Conservation (phyloP, 1,139 yeast genomes). For the Candida mesenterica region DNA sequence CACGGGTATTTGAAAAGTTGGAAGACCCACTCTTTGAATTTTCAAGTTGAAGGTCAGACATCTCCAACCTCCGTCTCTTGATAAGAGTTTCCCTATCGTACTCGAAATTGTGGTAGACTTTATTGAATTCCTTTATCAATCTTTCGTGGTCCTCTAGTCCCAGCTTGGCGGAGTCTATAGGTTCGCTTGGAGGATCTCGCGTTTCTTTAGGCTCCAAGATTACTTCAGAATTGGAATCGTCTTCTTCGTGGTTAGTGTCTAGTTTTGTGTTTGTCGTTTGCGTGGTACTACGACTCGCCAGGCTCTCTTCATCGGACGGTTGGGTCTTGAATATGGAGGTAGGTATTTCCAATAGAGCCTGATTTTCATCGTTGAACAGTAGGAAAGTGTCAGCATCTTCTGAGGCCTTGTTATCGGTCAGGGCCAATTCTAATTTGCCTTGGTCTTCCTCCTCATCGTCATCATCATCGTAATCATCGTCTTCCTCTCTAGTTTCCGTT, state of each 20-base stretch:
- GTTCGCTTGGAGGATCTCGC: conserved; percentile 8
- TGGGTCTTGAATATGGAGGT: conserved; percentile 19
- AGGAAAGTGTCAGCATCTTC: conserved; percentile 13
- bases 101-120: conserved; percentile 81
- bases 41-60: conserved; percentile 72
- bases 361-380: conserved; percentile 26
- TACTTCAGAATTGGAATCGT: conserved; percentile 6
- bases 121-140: conserved; percentile 45
- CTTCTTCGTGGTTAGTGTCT: conserved; percentile 4
- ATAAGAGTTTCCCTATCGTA: conserved; percentile 75
- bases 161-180: conserved; percentile 4
- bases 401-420: neutral
- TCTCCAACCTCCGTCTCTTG: conserved; percentile 75
- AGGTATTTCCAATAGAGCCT: conserved; percentile 34
- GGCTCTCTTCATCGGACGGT: neutral
- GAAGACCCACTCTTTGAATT: conserved; percentile 13
- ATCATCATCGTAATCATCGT: conserved; percentile 42
- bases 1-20: neutral
- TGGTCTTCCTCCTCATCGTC: conserved; percentile 40
- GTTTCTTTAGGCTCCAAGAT: conserved; percentile 5
- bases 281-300: conserved; percentile 1
- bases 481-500: conserved; percentile 30
- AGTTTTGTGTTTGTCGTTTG: conserved; percentile 3
- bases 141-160: conserved; percentile 37
- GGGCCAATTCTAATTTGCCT: no score